Evolutionary conservation across 805 yeast species (phyloP).

Genomic region (Zygosaccharomyces bisporus): DNA sequence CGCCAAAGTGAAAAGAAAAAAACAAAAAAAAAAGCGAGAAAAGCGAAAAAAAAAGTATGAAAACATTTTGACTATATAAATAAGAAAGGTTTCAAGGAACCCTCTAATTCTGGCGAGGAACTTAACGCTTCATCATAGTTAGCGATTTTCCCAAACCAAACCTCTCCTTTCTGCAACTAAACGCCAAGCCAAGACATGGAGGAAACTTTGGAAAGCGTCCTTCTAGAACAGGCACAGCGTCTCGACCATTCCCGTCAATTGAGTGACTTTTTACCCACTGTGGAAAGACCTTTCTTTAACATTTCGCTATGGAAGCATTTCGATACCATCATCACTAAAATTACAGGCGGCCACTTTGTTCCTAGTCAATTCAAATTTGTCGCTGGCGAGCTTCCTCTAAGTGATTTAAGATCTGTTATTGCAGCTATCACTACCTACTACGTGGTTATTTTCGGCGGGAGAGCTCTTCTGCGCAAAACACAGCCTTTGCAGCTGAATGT

Average conservation of each 20-base stretch:
- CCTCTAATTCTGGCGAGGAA: background rate
- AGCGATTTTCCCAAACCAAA: background rate
- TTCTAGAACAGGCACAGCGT: constrained; percentile 2
- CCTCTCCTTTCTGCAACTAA: background rate
- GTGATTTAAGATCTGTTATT: constrained; percentile 57
- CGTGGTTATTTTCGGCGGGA: constrained; percentile 80
- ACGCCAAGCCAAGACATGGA: constrained; percentile 1
- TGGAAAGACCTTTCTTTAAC: constrained; percentile 37
- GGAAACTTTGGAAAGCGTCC: background rate
- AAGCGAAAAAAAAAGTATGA: background rate
- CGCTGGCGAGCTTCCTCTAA: constrained; percentile 62
- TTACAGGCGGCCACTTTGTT: constrained; percentile 28
- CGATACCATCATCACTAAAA: constrained; percentile 20
- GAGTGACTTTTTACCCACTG: constrained; percentile 24
- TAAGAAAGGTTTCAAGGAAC: background rate
- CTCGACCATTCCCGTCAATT: background rate
- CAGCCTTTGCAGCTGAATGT: constrained; percentile 70
- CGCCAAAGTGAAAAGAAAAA: constrained; percentile 4
- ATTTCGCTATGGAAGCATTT: constrained; percentile 33
- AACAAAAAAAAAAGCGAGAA: background rate
- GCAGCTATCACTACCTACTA: constrained; percentile 67
- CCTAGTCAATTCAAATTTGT: constrained; percentile 58
- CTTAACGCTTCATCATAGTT: background rate
- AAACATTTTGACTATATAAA: background rate
- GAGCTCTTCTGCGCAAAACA: constrained; percentile 51